Base-by-base conservation (phyloP, 2,329 filamentous ascomycete species). In the Fragosphaeria purpurea region DNA sequence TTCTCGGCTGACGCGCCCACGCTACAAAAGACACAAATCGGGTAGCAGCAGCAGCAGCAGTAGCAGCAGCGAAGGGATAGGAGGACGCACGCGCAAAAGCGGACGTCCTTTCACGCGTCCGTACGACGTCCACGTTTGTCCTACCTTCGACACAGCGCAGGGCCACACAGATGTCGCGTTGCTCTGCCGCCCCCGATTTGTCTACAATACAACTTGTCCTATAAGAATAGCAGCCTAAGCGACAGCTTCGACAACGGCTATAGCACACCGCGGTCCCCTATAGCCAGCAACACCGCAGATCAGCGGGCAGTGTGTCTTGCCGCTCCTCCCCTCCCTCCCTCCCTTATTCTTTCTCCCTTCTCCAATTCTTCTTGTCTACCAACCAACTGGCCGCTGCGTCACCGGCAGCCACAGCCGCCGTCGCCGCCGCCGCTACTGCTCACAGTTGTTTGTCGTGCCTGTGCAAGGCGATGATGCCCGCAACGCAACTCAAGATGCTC, bases 401-500 rank as follows among this genome's bases (percentile, higher is more conserved):
- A 13, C 13, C 48, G 9, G 43, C 47, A 50, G 50, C 38, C 47
- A 30, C 48, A 46, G 44, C 46, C 45, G 48, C 44, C 47, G 31
- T 46, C 47, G 44, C 46, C 45, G 48, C 44, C n/a, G 50, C 51
- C 44, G 48, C 51, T 31, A 49, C 52, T 31, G 47, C 47, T 42
- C 45, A 50, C 22, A 38, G 50, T 31, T 56, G 50, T 33, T n/a
- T 50, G 35, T 44, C 44, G 35, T 48, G 53, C 41, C 39, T 47
- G 32, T 38, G 48, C 44, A 41, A 39, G 50, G 48, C 50, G 41
- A 60, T 58, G 55, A 50, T 60, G 52, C 57, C 57, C 31, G 50
- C 53, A 30, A 52, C 57, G 13, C 56, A 56, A 44, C 50, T 54
- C 52, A 60, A 59, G 48, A 59, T 60, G 58, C 50, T 58, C 43